Base-by-base conservation (phyloP, 2,329 filamentous ascomycete genomes). In the Penicillium sp. region DNA sequence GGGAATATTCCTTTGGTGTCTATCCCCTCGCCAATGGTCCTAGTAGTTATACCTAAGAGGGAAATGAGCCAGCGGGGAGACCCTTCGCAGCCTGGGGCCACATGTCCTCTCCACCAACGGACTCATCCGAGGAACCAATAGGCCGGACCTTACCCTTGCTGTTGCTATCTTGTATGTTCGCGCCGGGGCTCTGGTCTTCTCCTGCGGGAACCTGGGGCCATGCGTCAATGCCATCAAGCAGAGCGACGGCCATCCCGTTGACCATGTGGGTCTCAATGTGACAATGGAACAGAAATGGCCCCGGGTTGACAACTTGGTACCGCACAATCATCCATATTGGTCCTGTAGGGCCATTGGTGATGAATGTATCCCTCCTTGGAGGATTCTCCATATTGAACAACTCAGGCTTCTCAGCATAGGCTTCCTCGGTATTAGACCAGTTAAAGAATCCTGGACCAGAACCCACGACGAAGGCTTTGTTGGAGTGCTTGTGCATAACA, bases 211-310 rank as follows among this genome's bases (percentile, higher is more conserved):
- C 57, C 16, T 67, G 57, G 1, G 74, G 74, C 73, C 72, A 77
- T 14, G 58, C 66, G 59, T 79, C 75, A 34, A 76, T 61, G 0
- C 75, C 75, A 57, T 79, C 76, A 16, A 78, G 55, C 6, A 79
- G 64, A 1, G 71, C 71, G 42, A 78, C 65, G 0, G 69, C 70
- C 75, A 79, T 78, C 0, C 75, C 75, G 0, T 74, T 75, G 19
- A 64, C 63, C 38, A 77, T 56, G 63, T 80, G 76, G 7, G 67
- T 70, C 53, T 75, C 67, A 14, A 78, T 72, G 59, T 79, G 76
- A 52, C 77, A 79, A 60, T 79, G 77, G 36, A 80, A 54, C 41
- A 79, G 58, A 49, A 71, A 78, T 0, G 74, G 69, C 0, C 76
- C 75, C 0, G 76, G 74, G 46, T 74, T 76, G 0, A 67, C 61